Evolutionary conservation across 164 flowering plant genomes (phyloP).

Genomic region (Cinnamomum micranthum): DNA sequence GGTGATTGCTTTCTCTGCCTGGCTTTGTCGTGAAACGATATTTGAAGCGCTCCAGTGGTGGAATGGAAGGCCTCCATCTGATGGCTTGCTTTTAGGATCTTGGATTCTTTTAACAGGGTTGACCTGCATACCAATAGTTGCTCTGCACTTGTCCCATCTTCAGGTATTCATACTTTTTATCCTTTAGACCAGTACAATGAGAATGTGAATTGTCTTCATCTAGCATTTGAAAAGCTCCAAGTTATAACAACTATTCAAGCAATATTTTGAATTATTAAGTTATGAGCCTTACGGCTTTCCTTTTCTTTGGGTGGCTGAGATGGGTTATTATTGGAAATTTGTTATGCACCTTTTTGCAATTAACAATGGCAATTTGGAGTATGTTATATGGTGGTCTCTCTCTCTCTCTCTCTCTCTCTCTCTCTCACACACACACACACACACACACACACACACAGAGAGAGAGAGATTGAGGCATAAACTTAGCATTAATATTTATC

Average conservation of each 20-base stretch:
- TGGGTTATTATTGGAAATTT: too few species aligned
- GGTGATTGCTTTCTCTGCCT: slow-evolving; percentile 78
- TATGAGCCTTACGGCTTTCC: too few species aligned
- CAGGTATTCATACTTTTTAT: slow-evolving; percentile 48
- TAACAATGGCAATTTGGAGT: too few species aligned
- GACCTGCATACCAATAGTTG: slow-evolving; percentile 90
- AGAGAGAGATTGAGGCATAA: too few species aligned
- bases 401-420: too few species aligned
- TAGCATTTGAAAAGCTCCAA: not conserved
- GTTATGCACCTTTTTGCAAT: too few species aligned
- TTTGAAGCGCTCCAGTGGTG: slow-evolving; percentile 98
- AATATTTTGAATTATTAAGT: too few species aligned
- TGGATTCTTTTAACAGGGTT: slow-evolving; percentile 71
- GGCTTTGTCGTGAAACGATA: slow-evolving; percentile 91
- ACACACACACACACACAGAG: too few species aligned
- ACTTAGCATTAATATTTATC: too few species aligned
- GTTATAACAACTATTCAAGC: not conserved
- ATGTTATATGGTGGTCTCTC: too few species aligned
- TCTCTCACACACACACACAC: too few species aligned
- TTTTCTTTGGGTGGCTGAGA: too few species aligned
- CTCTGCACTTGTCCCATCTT: slow-evolving; percentile 88
- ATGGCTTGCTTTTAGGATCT: slow-evolving; percentile 82
- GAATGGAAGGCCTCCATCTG: slow-evolving; percentile 92
- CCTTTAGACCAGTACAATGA: not conserved
- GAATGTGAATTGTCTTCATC: not conserved